Base-by-base conservation (phyloP, 768 basidiomycete species). In the Solioccasus polychromus region DNA sequence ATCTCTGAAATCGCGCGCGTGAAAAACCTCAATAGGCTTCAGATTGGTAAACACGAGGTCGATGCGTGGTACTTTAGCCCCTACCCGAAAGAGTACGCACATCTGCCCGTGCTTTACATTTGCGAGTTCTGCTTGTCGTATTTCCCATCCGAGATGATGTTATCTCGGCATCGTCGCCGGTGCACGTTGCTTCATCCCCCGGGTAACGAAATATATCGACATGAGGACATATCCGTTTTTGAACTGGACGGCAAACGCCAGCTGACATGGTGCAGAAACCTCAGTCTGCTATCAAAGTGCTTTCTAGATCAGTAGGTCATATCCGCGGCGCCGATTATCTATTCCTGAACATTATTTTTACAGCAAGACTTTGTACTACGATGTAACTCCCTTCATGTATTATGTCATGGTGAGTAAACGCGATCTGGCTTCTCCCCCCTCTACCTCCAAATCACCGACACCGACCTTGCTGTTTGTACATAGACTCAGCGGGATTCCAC, bases 51-150 rank as follows among this genome's bases (percentile, higher is more conserved):
- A 64, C 86, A 96, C 72, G 92, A 96, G 70, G 91, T 99, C 55
- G 96, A 99, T 58, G 87, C 96, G n/a, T 99, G 96, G 96, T 99
- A 99, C 69, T 98, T 98, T 76, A 93, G 90, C 59, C 96, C 96
- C 19, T 99, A 98, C 71, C 96, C 96, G 10, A 88, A 91, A 70
- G 96, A 98, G 71, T 98, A 91, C 71, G 92, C 96, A 35, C 90
- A 98, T 68, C 81, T 95, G 22, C 92, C 94, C 17, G 73, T 94
- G 51, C 78, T 99, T 35, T 98, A 94, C 76, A 83, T 99, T 63
- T 99, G 96, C 83, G 95, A 99, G 70, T 95, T 95, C 74, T 99
- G 96, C 66, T 78, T 98, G 37, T 85, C 83, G 28, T 99, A 88
- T 73, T 97, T 84, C 69, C 88, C 89, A 24, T 91, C 92, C 12